These are phyloP conservation scores for Pleochaeta shiraiana DNA, from an alignment of 2,329 filamentous ascomycete species.

Conservation along the genomic window DNA sequence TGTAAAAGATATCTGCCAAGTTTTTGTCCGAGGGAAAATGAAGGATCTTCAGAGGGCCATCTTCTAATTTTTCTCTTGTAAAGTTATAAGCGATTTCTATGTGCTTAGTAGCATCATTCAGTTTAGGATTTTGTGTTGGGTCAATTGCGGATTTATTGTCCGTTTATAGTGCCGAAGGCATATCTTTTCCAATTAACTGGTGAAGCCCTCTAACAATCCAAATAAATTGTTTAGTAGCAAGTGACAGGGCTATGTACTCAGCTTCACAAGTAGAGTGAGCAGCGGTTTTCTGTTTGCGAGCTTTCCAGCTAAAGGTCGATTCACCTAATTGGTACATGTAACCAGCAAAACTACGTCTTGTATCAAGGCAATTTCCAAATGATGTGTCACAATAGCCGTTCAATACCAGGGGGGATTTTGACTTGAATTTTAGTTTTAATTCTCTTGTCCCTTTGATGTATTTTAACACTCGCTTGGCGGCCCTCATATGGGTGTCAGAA, in stretches of 20 bases:
- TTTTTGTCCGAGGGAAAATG: neutral
- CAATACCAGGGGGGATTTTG: too few species aligned
- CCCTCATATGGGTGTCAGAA: too few species aligned
- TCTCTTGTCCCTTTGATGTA: too few species aligned
- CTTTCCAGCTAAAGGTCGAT: neutral
- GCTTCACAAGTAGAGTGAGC: neutral
- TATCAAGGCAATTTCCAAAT: neutral
- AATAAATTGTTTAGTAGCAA: neutral
- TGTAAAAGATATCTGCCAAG: neutral
- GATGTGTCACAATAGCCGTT: too few species aligned
- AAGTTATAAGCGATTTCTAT: neutral
- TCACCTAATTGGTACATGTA: neutral
- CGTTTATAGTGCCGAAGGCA: neutral
- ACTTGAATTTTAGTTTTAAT: too few species aligned
- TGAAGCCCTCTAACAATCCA: neutral
- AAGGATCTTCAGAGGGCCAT: neutral
- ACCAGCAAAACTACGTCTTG: neutral
- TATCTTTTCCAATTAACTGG: neutral
- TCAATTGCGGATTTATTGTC: neutral
- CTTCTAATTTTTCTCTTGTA: neutral
- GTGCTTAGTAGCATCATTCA: neutral
- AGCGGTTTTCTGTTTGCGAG: neutral
- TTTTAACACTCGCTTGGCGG: too few species aligned
- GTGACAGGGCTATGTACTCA: neutral
- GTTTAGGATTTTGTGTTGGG: neutral